A percentile compares a stretch with the other conserved stretches of the same genome.
phyloP scores from a whole-genome alignment of 805 yeast species.

The Candida peoriensis region DNA sequence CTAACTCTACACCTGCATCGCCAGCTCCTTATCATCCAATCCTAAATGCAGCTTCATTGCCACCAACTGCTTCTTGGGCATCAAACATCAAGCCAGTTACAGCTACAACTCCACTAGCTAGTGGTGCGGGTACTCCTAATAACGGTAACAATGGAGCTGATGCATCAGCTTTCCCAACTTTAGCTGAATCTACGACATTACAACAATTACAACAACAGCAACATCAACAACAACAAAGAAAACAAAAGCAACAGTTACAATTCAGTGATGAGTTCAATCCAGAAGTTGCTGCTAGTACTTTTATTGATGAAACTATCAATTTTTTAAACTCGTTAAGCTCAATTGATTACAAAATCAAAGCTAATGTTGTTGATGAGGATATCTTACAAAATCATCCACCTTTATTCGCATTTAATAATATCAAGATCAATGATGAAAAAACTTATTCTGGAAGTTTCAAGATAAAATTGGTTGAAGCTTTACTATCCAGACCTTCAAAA shows the following conservation, averaged over 20 bases:
- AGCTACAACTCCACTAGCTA: conserved; percentile 30
- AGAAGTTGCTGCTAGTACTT: conserved; percentile 40
- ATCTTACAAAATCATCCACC: conserved; percentile 32
- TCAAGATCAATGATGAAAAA: conserved; percentile 27
- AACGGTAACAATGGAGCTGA: conserved; percentile 42
- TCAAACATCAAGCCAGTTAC: conserved; percentile 13
- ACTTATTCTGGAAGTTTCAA: conserved; percentile 24
- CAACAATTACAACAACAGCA: conserved; percentile 29
- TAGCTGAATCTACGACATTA: conserved; percentile 38
- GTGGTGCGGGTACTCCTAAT: conserved; percentile 23
- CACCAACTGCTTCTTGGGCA: conserved; percentile 72
- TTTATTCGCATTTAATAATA: conserved; percentile 42
- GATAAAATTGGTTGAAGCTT: conserved; percentile 30
- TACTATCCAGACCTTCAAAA: conserved; percentile 29
- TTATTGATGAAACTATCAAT: conserved; percentile 43
- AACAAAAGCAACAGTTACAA: conserved; percentile 25
- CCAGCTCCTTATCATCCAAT: conserved; percentile 13
- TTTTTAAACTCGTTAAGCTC: conserved; percentile 34
- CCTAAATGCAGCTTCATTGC: conserved; percentile 46
- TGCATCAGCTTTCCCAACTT: conserved; percentile 54
- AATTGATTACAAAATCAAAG: conserved; percentile 35
- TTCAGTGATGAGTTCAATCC: conserved; percentile 28
- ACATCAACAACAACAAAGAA: conserved; percentile 21
- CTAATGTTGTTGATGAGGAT: conserved; percentile 24
- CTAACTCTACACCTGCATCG: conserved; percentile 11